These are phyloP conservation scores for Posidonia oceanica DNA, from an alignment of 116 monocot genomes.

Conservation along the genomic window DNA sequence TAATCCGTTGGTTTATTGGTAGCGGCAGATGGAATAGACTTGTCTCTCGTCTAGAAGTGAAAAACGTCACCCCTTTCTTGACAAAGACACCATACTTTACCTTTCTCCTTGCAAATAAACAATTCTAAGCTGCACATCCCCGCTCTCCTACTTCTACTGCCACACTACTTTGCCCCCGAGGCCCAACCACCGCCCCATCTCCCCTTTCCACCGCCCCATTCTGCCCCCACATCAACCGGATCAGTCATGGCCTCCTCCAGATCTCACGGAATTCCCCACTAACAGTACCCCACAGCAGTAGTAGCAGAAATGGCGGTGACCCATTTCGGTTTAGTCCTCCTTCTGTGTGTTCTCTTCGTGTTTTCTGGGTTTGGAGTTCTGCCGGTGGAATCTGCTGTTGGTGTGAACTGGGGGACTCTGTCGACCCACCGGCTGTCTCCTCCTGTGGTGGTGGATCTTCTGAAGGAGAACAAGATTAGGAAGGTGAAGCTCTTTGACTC, in stretches of 20 bases:
- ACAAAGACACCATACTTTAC: too few relatives aligned
- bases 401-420: constrained; percentile 85
- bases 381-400: constrained; percentile 32
- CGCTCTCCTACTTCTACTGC: too few relatives aligned
- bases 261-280: background rate
- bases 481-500: constrained; percentile 93
- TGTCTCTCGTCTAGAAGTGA: too few relatives aligned
- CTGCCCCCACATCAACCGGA: background rate
- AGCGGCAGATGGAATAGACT: too few relatives aligned
- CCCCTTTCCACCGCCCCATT: too few relatives aligned
- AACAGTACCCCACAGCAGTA: background rate
- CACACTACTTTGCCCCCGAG: too few relatives aligned
- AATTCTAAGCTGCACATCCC: too few relatives aligned
- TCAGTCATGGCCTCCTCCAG: background rate
- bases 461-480: constrained; percentile 52
- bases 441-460: constrained; percentile 61
- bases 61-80: too few relatives aligned
- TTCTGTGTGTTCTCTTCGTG: constrained; percentile 5
- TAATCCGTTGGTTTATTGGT: too few relatives aligned
- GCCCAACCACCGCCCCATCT: too few relatives aligned
- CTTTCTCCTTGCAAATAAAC: too few relatives aligned
- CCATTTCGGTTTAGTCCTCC: constrained; percentile 8
- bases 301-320: constrained; percentile 15
- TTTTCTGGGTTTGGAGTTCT: background rate
- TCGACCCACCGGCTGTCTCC: constrained; percentile 61